Percentiles rank a stretch among this genome's conserved stretches.
Evolutionary conservation across 768 basidiomycete genomes (phyloP).

Genomic region (Mycena belliarum): DNA sequence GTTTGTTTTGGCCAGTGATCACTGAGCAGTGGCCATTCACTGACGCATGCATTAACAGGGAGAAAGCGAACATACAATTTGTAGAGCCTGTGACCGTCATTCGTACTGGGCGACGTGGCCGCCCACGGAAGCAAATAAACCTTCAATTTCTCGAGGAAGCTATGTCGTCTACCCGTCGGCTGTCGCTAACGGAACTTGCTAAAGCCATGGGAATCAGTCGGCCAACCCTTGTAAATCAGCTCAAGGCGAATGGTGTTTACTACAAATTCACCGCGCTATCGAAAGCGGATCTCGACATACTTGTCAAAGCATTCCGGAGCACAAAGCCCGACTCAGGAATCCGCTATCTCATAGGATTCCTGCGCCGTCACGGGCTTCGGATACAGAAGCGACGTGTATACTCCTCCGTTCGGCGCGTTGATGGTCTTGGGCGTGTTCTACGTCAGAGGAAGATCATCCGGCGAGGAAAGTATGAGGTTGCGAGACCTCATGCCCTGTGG

Average conservation of each 20-base stretch:
- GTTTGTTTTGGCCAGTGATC: no score
- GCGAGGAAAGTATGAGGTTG: conserved; percentile 20
- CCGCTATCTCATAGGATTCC: conserved; percentile 25
- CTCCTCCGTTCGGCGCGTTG: conserved; percentile 22
- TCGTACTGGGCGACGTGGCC: no score
- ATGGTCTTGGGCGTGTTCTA: conserved; percentile 20
- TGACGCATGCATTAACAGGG: no score
- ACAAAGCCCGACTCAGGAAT: conserved; percentile 21
- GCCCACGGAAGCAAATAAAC: no score
- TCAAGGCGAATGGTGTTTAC: background rate
- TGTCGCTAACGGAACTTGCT: background rate
- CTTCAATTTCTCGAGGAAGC: no score
- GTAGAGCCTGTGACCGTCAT: no score
- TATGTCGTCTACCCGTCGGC: background rate
- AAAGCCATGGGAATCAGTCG: background rate
- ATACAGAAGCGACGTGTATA: conserved; percentile 20
- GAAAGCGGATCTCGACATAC: conserved; percentile 1
- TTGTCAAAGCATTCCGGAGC: conserved; percentile 11
- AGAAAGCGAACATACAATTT: no score
- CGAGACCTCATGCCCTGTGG: conserved; percentile 24
- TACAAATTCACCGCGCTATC: background rate
- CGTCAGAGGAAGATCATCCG: conserved; percentile 12
- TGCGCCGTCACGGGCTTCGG: conserved; percentile 20
- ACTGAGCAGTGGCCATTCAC: no score
- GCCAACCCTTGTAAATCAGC: background rate